Conservation (phyloP, 2,329 filamentous ascomycete genomes). For the Madurella fahalii region DNA sequence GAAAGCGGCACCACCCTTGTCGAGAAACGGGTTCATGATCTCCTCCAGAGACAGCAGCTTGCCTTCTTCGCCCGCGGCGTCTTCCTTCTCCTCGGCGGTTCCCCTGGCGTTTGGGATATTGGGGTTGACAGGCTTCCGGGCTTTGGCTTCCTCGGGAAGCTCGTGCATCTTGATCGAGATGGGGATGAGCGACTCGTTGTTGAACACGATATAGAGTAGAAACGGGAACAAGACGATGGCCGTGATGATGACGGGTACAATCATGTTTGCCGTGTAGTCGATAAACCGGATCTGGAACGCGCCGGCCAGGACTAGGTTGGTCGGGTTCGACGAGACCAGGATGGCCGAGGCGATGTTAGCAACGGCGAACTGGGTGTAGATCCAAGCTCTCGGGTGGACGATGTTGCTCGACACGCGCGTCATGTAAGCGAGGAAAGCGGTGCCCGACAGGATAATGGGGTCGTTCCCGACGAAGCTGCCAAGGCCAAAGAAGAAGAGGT, state of each 20-base stretch:
- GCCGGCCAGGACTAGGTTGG: slow-evolving; percentile 69
- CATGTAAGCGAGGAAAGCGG: slow-evolving; percentile 73
- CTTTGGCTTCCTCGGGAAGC: slow-evolving; percentile 53
- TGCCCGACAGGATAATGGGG: slow-evolving; percentile 70
- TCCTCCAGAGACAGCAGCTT: slow-evolving; percentile 62
- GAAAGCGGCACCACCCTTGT: slow-evolving; percentile 61
- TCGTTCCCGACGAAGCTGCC: slow-evolving; percentile 71
- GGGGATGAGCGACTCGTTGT: slow-evolving; percentile 60
- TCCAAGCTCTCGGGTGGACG: slow-evolving; percentile 66
- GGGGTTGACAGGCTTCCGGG: slow-evolving; percentile 61
- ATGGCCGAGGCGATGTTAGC: slow-evolving; percentile 73
- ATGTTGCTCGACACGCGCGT: slow-evolving; percentile 72
- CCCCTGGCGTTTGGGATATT: slow-evolving; percentile 65
- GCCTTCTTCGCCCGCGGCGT: slow-evolving; percentile 45
- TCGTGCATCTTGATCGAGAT: slow-evolving; percentile 64
- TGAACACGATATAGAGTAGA: slow-evolving; percentile 65
- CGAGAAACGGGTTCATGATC: slow-evolving; percentile 71
- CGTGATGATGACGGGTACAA: slow-evolving; percentile 66
- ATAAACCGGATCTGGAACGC: slow-evolving; percentile 70
- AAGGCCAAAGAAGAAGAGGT: slow-evolving; percentile 65
- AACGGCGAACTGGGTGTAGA: slow-evolving; percentile 65
- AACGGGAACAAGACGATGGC: slow-evolving; percentile 66
- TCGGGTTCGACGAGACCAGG: slow-evolving; percentile 73
- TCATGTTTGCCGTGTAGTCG: slow-evolving; percentile 72
- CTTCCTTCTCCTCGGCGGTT: slow-evolving; percentile 49